These are phyloP conservation scores for Plasmodium gaboni DNA, from an alignment of 169 alveolate genomes.

Conservation along the genomic window DNA sequence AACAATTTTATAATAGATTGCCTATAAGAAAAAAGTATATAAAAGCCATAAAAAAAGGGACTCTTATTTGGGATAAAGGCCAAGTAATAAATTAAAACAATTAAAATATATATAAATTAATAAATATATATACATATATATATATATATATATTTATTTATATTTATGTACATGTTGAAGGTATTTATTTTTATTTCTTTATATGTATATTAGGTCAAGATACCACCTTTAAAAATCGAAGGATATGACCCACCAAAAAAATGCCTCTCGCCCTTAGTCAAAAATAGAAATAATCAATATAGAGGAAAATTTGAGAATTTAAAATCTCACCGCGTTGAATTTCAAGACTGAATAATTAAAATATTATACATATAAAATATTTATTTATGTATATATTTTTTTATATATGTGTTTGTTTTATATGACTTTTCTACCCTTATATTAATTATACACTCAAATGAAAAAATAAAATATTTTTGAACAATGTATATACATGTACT, in stretches of 20 bases:
- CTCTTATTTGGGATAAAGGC: conserved; percentile 89
- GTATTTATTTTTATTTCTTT: background rate
- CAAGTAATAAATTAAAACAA: conserved; percentile 76
- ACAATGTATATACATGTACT: no score
- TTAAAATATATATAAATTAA: background rate
- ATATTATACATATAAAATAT: background rate
- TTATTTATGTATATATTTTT: no score
- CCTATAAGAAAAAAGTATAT: conserved; percentile 86
- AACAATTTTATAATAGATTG: conserved; percentile 87
- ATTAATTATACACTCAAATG: no score
- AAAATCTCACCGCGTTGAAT: conserved; percentile 63
- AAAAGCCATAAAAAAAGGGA: conserved; percentile 87
- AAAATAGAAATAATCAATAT: conserved; percentile 66
- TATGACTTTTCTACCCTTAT: no score
- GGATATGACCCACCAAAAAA: conserved; percentile 86
- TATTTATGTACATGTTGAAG: background rate
- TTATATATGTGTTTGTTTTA: no score
- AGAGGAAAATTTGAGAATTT: conserved; percentile 53
- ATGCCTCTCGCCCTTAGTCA: conserved; percentile 79
- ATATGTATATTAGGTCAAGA: conserved; percentile 77
- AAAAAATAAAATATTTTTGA: no score
- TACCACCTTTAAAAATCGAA: conserved; percentile 84
- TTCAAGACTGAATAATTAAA: conserved; percentile 21
- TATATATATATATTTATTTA: conserved; percentile 8
- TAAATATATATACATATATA: background rate